phyloP scores from a whole-genome alignment of 116 monocot species.

The Cymodocea nodosa region DNA sequence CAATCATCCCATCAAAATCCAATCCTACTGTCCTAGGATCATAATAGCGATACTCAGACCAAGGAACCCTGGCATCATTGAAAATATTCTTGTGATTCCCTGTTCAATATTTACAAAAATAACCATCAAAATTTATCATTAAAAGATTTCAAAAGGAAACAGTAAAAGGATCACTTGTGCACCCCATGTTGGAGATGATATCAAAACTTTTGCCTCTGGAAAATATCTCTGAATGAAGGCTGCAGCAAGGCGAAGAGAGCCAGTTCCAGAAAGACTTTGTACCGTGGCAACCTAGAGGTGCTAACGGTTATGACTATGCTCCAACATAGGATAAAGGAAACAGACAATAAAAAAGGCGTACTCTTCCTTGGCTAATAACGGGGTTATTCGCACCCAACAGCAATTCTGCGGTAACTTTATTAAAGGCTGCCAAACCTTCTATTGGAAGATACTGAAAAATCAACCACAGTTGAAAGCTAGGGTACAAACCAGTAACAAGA shows the following conservation, averaged over 20 bases:
- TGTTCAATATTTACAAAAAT: conserved; percentile 21
- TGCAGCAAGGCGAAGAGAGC: conserved; percentile 97
- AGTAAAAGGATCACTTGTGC: neutral
- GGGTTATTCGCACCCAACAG: conserved; percentile 81
- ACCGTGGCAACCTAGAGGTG: conserved; percentile 71
- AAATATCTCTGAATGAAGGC: conserved; percentile 99
- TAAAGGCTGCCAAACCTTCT: conserved; percentile 95
- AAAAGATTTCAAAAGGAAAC: neutral
- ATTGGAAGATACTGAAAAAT: conserved; percentile 94
- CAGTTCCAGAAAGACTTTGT: conserved; percentile 96
- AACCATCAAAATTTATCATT: neutral
- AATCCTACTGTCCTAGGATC: conserved; percentile 92
- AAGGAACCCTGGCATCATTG: conserved; percentile 96
- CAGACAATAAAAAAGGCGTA: conserved; percentile 20
- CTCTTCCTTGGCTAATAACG: conserved; percentile 57
- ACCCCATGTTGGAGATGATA: conserved; percentile 99
- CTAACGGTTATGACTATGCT: neutral
- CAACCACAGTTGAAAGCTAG: neutral
- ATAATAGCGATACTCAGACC: conserved; percentile 95
- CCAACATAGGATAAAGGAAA: neutral
- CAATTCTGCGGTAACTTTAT: conserved; percentile 88
- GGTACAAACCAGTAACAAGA: conserved; percentile 1
- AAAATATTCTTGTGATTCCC: conserved; percentile 99
- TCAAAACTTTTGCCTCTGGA: conserved; percentile 82
- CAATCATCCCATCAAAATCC: conserved; percentile 98